These are phyloP conservation scores for Cystobasidium tubakii DNA, from an alignment of 768 basidiomycete species.

Conservation along the genomic window DNA sequence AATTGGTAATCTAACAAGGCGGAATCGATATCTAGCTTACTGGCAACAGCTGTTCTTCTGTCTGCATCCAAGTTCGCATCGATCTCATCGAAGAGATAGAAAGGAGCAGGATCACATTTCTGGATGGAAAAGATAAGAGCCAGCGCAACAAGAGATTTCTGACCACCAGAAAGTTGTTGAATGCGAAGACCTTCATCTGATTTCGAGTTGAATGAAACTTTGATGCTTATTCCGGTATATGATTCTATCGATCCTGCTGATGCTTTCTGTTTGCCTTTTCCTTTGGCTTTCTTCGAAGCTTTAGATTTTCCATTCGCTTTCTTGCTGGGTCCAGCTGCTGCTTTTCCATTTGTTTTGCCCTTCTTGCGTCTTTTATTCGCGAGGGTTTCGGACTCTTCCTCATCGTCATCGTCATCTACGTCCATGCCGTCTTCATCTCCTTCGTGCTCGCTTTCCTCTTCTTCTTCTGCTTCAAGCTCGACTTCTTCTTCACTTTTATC, in stretches of 20 bases:
- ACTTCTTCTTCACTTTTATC: constrained; percentile 43
- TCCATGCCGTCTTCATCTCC: constrained; percentile 47
- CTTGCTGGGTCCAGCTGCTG: background rate
- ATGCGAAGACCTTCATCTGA: constrained; percentile 93
- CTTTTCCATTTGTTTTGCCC: background rate
- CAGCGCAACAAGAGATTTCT: constrained; percentile 92
- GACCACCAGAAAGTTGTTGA: constrained; percentile 93
- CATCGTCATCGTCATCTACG: constrained; percentile 46
- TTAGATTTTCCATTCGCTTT: background rate
- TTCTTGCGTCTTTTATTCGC: constrained; percentile 19
- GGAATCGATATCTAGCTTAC: constrained; percentile 54
- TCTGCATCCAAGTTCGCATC: constrained; percentile 97
- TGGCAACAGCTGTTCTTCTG: constrained; percentile 91
- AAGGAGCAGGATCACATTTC: constrained; percentile 97
- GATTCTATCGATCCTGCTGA: constrained; percentile 51
- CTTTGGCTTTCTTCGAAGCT: constrained; percentile 18
- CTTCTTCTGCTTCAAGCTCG: constrained; percentile 4
- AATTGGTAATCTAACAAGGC: background rate
- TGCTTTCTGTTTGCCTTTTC: constrained; percentile 8
- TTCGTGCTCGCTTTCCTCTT: constrained; percentile 40
- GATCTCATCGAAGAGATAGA: constrained; percentile 99
- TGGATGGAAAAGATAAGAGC: constrained; percentile 97
- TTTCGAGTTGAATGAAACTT: constrained; percentile 98
- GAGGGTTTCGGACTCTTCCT: constrained; percentile 44
- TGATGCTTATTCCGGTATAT: constrained; percentile 94